Percentiles rank a stretch among this genome's conserved stretches.
phyloP scores from a whole-genome alignment of 1,284 basidiomycete species.

The Ceratobasidium sp. region DNA sequence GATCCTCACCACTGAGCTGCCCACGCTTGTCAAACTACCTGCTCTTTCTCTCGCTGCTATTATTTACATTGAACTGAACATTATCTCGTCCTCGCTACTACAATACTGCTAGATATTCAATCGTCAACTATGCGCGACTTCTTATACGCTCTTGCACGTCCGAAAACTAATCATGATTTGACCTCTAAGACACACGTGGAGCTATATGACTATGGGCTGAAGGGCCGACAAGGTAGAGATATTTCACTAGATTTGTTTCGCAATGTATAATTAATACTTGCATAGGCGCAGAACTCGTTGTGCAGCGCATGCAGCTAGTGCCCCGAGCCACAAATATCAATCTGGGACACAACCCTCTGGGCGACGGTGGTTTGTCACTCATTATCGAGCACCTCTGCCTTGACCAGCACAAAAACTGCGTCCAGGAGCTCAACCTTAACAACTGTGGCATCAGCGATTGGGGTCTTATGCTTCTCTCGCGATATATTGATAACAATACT shows the following conservation, averaged over 20 bases:
- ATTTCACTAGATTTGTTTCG: neutral
- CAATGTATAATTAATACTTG: neutral
- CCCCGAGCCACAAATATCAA: constrained; percentile 58
- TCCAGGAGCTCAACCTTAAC: constrained; percentile 68
- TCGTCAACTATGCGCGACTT: constrained; percentile 27
- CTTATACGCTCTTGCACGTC: constrained; percentile 20
- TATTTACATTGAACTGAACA: neutral
- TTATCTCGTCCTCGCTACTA: neutral
- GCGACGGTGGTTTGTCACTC: constrained; percentile 66
- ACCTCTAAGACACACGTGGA: constrained; percentile 40
- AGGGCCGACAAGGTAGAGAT: constrained; percentile 28
- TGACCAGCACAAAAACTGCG: constrained; percentile 57
- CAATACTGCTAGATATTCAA: neutral
- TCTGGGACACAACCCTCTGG: constrained; percentile 67
- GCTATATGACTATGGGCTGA: constrained; percentile 38
- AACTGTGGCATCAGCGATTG: constrained; percentile 65
- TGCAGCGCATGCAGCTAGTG: constrained; percentile 16
- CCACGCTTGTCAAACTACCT: too few relatives aligned
- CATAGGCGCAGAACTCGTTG: constrained; percentile 19
- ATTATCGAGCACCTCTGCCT: constrained; percentile 69
- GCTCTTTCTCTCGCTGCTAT: too few relatives aligned
- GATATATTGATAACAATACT: constrained; percentile 63
- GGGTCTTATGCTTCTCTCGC: constrained; percentile 62
- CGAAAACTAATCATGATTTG: constrained; percentile 12
- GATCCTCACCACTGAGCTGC: too few relatives aligned